Evolutionary conservation across 2,329 filamentous ascomycete genomes (phyloP), one percentile per base, ranked within the genome.

Genomic region (Clonostachys rhizophaga): DNA sequence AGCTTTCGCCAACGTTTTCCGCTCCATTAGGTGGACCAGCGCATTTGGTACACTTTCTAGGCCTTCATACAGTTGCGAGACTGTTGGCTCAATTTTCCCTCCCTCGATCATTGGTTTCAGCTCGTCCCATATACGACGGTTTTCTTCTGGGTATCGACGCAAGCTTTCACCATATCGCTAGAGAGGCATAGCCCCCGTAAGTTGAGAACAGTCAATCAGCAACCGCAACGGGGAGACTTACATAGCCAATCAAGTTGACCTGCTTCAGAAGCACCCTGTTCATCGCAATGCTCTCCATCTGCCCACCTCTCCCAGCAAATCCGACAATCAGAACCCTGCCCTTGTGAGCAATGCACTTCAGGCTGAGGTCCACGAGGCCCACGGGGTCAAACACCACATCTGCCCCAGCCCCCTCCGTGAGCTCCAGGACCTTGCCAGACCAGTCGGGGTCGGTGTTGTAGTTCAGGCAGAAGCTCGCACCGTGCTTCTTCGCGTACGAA

Each of bases 351-450:
- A 80, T 60, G 52, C 77, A 80, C 49, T 72, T 72, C 30, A 84
- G 57, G 37, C 75, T 77, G 49, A 70, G 70, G 50, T 75, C 70
- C 8, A 83, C 76, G 20, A 78, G 66, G 1, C 80, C 79, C 11
- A 83, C 78, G 8, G 73, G 70, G 61, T 84, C 80, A 54, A 77
- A 78, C 12, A 83, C 74, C 0, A 81, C 68, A 61, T 84, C 72
- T 3, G 78, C 79, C 0, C 80, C 80, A 33, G 66, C 62, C 0
- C 71, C 70, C 2, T 58, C 52, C 1, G 77, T 82, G 17, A 73
- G 51, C 3, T 62, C 58, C n/a, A 71, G 61, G 3, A 84, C 72
- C 13, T 65, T 54, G n/a, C 73, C 63, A 55, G 72, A 74, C 81
- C 79, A 84, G 1, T 62, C 49, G 5, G 18, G n/a, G 5, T 58